Evolutionary conservation across 192 early-diverging fungal species (phyloP), one percentile per base, ranked within the genome.

Genomic region (Linderina pennispora): DNA sequence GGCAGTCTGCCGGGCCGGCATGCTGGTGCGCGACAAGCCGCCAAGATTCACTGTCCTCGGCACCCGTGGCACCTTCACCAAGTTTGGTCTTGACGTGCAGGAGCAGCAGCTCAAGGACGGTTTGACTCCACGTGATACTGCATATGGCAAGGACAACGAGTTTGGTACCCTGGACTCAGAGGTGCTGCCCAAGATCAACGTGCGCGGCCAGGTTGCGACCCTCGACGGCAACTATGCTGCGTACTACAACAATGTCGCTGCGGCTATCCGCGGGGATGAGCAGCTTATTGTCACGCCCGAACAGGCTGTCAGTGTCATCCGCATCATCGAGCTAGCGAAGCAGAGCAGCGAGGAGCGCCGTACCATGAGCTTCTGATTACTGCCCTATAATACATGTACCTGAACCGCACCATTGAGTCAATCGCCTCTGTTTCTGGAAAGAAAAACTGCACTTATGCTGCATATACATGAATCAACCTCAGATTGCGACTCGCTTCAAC

Each of bases 71-170:
- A 62, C 78, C 8, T 90, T 74, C 55, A 52, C 77, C 32, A 88
- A 85, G 49, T 60, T 78, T 41, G 75, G 79, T 23, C 40, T 86
- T 22, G 87, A 90, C 54, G 76, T 80, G 2, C 87, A 90, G 49
- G 87, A 90, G 40, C 74, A 75, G 28, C 86, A 86, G 43, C 74
- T 86, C 39, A 82, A 85, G 56, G 53, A 62, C 4, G 85, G 83
- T n/a, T 21, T 80, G 7, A 63, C 75, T 7, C 81, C 82, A 2
- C 49, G 36, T 0, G 45, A 65, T 32, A 22, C 65, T 6, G 65
- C 31, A 2, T 89, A 73, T 59, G 87, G 87, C 24, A 42, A 78
- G 8, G 84, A 89, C 24, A 31, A 21, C 3, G 51, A 69, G 20
- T 78, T 63, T 63, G 84, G 87, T 24, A 51, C 55, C 3, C 43